Evolutionary conservation across 176 grass and related monocot species (phyloP).

Genomic region (Hordeum vulgare): DNA sequence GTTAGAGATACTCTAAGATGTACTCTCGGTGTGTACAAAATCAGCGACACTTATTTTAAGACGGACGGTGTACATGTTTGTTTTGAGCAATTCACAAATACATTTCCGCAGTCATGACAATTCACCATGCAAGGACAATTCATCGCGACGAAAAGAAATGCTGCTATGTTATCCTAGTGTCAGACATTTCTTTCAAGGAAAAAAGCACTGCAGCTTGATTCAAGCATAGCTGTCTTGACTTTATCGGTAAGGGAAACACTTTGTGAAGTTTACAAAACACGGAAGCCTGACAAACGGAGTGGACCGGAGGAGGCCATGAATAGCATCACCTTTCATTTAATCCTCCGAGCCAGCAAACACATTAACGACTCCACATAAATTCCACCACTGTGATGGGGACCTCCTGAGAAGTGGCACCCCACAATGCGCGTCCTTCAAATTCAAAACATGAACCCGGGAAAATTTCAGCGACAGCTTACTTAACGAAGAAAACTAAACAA

Average conservation of each 20-base stretch:
- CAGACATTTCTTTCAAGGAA: neutral
- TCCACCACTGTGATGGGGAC: constrained; percentile 39
- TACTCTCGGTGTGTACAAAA: too few relatives aligned
- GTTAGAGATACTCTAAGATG: too few relatives aligned
- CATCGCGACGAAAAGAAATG: neutral
- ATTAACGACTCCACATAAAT: constrained; percentile 47
- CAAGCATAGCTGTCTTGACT: constrained; percentile 2
- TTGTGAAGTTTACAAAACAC: neutral
- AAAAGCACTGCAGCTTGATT: neutral
- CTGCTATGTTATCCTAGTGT: neutral
- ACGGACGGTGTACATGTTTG: neutral
- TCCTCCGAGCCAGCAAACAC: constrained; percentile 18
- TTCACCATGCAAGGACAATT: neutral
- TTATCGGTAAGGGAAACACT: neutral
- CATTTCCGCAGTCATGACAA: neutral
- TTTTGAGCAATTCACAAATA: too few relatives aligned
- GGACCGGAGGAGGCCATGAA: neutral
- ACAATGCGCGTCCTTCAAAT: constrained; percentile 14
- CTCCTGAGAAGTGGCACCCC: constrained; percentile 4
- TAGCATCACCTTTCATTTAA: constrained; percentile 22
- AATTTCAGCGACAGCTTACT: neutral
- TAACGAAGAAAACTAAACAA: neutral
- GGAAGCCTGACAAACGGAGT: neutral
- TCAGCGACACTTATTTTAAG: too few relatives aligned
- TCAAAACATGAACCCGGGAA: neutral